A percentile compares a stretch with the other conserved stretches of the same genome.
Evolutionary conservation across 1,284 basidiomycete species (phyloP).

Genomic region (Marasmius fiardii): DNA sequence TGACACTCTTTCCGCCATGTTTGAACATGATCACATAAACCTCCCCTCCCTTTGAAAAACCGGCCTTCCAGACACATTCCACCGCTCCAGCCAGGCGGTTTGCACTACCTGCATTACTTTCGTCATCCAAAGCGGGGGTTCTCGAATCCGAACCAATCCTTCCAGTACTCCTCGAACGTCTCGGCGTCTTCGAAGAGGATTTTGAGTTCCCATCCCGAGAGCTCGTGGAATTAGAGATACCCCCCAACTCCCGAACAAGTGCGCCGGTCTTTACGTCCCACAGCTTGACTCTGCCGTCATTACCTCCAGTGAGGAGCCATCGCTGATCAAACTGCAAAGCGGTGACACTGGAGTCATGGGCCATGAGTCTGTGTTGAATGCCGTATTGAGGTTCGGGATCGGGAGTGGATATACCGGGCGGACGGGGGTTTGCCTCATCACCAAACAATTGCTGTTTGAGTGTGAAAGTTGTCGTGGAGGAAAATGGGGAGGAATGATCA

Average conservation of each 20-base stretch:
- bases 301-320: constrained; percentile 82
- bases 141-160: background rate
- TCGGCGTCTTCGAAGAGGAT: background rate
- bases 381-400: background rate
- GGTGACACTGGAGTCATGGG: background rate
- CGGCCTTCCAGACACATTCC: constrained; percentile 87
- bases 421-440: background rate
- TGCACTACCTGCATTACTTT: constrained; percentile 31
- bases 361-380: background rate
- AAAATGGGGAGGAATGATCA: background rate
- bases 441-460: background rate
- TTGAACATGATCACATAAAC: constrained; percentile 79
- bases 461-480: background rate
- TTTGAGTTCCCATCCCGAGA: background rate
- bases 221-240: background rate
- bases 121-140: background rate
- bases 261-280: constrained; percentile 75
- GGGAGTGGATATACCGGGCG: constrained; percentile 12
- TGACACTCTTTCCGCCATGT: constrained; percentile 81
- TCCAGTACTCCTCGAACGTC: background rate
- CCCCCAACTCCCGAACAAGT: background rate
- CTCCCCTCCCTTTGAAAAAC: constrained; percentile 25
- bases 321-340: constrained; percentile 35
- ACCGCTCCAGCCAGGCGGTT: constrained; percentile 75
- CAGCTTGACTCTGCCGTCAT: constrained; percentile 88